A percentile compares a stretch with the other conserved stretches of the same genome.
Conservation (phyloP, 371 early-diverging fungal species). For the Chytridiales sp. region DNA sequence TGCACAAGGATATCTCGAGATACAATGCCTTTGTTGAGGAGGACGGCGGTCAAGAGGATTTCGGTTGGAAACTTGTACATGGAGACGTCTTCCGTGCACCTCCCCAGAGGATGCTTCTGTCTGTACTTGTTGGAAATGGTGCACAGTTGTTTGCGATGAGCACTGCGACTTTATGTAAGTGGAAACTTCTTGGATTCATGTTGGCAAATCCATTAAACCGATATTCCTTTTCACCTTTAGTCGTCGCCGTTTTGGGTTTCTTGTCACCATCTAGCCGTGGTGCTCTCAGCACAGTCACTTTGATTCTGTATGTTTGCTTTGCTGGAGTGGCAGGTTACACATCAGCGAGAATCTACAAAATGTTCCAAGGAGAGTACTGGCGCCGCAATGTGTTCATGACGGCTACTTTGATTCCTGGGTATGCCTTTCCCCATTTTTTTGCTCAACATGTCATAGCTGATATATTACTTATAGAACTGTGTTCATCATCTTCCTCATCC, state of each 20-base stretch:
- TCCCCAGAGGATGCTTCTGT: conserved; percentile 69
- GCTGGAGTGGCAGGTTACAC: conserved; percentile 83
- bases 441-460: background rate
- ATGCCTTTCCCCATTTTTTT: conserved; percentile 6
- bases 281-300: conserved; percentile 83
- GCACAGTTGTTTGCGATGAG: conserved; percentile 85
- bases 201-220: background rate
- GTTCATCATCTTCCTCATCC: conserved; percentile 65
- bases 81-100: conserved; percentile 52
- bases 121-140: conserved; percentile 89
- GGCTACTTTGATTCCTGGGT: conserved; percentile 83
- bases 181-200: background rate
- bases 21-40: conserved; percentile 66
- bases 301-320: conserved; percentile 87
- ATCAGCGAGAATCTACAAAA: conserved; percentile 89
- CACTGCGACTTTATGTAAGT: conserved; percentile 41
- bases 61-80: conserved; percentile 59
- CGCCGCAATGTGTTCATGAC: conserved; percentile 79
- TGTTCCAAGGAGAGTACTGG: conserved; percentile 89
- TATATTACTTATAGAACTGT: conserved; percentile 40
- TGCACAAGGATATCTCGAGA: conserved; percentile 82
- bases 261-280: conserved; percentile 94
- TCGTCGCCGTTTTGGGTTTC: conserved; percentile 95
- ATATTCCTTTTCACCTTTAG: conserved; percentile 28
- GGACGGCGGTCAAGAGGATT: conserved; percentile 87